These are phyloP conservation scores for Kwoniella shivajii DNA, from an alignment of 1,284 basidiomycete genomes.

Conservation along the genomic window DNA sequence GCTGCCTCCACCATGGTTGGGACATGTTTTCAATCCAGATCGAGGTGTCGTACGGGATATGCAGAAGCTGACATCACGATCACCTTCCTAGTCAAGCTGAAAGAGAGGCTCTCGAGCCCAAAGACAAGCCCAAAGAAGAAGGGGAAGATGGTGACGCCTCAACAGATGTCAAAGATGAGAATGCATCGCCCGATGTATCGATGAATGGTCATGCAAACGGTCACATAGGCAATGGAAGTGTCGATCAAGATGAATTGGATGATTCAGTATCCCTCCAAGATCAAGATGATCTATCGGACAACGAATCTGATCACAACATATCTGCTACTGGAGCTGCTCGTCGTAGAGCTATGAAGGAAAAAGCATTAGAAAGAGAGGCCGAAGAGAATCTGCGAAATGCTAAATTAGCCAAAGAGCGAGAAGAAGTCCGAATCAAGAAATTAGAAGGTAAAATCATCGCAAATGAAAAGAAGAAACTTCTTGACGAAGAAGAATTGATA, in stretches of 20 bases:
- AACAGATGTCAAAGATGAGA: slow-evolving; percentile 29
- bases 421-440: slow-evolving; percentile 39
- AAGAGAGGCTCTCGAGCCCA: slow-evolving; percentile 49
- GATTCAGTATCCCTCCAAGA: slow-evolving; percentile 26
- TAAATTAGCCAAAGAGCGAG: slow-evolving; percentile 55
- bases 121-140: slow-evolving; percentile 39
- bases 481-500: slow-evolving; percentile 81
- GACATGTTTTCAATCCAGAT: too few relatives aligned
- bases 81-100: slow-evolving; percentile 48
- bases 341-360: slow-evolving; percentile 48
- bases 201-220: slow-evolving; percentile 33
- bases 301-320: slow-evolving; percentile 22
- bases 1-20: neutral
- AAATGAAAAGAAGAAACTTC: slow-evolving; percentile 72
- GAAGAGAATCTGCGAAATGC: slow-evolving; percentile 66
- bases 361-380: slow-evolving; percentile 49
- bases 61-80: too few relatives aligned
- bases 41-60: too few relatives aligned
- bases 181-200: slow-evolving; percentile 23
- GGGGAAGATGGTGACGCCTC: slow-evolving; percentile 66
- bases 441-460: slow-evolving; percentile 37
- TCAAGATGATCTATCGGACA: slow-evolving; percentile 27
- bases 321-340: slow-evolving; percentile 27
- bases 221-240: slow-evolving; percentile 16
- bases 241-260: slow-evolving; percentile 49